Evolutionary conservation across 441 rosid genomes (phyloP).

Genomic region (Erysimum cheiri): DNA sequence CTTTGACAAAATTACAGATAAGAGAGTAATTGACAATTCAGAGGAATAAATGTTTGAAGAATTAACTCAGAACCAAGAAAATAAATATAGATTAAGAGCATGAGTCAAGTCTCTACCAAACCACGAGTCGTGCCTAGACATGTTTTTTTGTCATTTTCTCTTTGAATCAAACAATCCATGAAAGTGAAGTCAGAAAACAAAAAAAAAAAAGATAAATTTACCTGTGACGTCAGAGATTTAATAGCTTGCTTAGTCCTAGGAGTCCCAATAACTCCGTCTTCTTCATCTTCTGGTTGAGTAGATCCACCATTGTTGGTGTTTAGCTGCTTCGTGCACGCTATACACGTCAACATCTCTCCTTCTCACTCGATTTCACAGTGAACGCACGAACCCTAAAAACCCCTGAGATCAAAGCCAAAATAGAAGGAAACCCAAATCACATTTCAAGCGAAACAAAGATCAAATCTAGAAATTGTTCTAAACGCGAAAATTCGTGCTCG

Average conservation of each 20-base stretch:
- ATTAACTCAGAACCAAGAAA: background rate
- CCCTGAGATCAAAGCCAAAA: conserved; percentile 25
- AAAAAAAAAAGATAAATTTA: conserved; percentile 24
- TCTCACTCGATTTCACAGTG: conserved; percentile 10
- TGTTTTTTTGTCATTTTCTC: conserved; percentile 33
- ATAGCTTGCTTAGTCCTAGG: conserved; percentile 76
- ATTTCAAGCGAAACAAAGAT: background rate
- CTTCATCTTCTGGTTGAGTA: conserved; percentile 53
- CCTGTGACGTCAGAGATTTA: conserved; percentile 79
- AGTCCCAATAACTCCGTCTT: conserved; percentile 57
- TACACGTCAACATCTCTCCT: conserved; percentile 76
- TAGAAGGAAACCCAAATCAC: conserved; percentile 44
- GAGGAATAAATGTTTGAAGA: background rate
- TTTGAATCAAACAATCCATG: conserved; percentile 29
- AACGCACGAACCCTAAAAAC: background rate
- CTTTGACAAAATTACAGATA: conserved; percentile 1
- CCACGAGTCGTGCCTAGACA: background rate
- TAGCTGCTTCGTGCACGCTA: conserved; percentile 80
- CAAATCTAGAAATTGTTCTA: background rate
- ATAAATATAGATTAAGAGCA: background rate
- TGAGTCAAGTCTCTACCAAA: background rate
- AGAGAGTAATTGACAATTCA: conserved; percentile 19
- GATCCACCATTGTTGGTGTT: conserved; percentile 51
- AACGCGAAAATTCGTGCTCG: background rate
- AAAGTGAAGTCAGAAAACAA: background rate